phyloP scores from a whole-genome alignment of 129 eudicot species.

The sunflower (Helianthus annuus) region HanXRQr2.0-SUNRISE NC_035444.2:85710617-85711116 shows the following conservation, averaged over 20 bases:
- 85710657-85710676: no score
- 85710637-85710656: no score
- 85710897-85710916: not conserved
- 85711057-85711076: not conserved
- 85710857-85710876: not conserved
- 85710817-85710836: not conserved
- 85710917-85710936: conserved; percentile 18
- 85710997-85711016: conserved; percentile 17
- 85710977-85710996: conserved; percentile 40
- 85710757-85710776: not conserved
- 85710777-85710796: not conserved
- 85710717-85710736: no score
- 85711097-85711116: no score
- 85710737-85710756: not conserved
- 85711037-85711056: not conserved
- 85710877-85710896: not conserved
- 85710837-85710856: not conserved
- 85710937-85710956: conserved; percentile 32
- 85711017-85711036: conserved; percentile 23
- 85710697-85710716: no score
- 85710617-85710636: no score
- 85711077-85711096: no score
- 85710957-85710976: conserved; percentile 35
- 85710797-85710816: no score
- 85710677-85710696: no score